Percentiles rank a stretch among this genome's conserved stretches.
Evolutionary conservation across 805 yeast genomes (phyloP).

Genomic region (Saccharomycopsis sp.): DNA sequence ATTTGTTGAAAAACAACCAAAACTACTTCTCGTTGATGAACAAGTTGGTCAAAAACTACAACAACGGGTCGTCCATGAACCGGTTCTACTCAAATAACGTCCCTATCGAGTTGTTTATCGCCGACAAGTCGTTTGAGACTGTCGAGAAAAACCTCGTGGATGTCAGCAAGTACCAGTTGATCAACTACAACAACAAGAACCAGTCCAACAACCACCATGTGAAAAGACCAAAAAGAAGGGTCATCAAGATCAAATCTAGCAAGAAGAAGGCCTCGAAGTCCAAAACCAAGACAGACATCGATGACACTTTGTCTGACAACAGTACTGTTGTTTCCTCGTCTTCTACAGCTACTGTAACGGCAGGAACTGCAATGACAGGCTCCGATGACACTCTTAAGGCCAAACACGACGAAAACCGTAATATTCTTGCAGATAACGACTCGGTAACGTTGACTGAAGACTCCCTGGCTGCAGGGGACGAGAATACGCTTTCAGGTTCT

Average conservation of each 20-base stretch:
- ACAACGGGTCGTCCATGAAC: not conserved
- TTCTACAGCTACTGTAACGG: not conserved
- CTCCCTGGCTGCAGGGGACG: not conserved
- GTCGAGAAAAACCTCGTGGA: conserved; percentile 17
- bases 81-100: not conserved
- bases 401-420: not conserved
- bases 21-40: conserved; percentile 14
- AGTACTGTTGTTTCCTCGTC: conserved; percentile 1
- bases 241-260: conserved; percentile 22
- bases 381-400: not conserved
- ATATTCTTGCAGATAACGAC: not conserved
- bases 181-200: conserved; percentile 16
- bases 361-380: not conserved
- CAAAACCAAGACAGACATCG: not conserved
- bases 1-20: conserved; percentile 10
- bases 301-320: not conserved
- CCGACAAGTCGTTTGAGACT: conserved; percentile 7
- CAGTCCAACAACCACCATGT: conserved; percentile 13
- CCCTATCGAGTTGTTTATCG: not conserved
- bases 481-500: not conserved
- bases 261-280: conserved; percentile 5
- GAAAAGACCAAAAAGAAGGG: conserved; percentile 27
- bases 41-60: conserved; percentile 8
- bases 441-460: not conserved
- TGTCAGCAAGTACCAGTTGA: conserved; percentile 19